Conservation (phyloP, 139 green algal species). For the Pseudopediastrum boryanum region DNA sequence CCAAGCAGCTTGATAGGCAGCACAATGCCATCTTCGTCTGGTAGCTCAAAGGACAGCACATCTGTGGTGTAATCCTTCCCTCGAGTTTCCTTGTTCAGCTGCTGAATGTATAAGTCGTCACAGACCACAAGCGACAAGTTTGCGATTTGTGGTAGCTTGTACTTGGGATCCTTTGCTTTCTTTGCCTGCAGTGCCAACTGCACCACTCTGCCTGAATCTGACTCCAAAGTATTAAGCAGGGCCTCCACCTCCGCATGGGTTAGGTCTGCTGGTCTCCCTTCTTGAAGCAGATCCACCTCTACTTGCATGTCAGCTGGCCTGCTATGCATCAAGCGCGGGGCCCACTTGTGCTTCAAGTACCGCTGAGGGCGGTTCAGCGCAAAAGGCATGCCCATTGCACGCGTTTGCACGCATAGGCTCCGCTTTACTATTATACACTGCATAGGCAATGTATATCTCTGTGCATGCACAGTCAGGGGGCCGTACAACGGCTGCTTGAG, state of each 20-base stretch:
- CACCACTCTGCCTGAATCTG: slow-evolving; percentile 46
- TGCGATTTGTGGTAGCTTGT: slow-evolving; percentile 52
- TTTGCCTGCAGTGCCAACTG: slow-evolving; percentile 46
- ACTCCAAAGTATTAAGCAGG: slow-evolving; percentile 43
- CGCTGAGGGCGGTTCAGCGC: not conserved
- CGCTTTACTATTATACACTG: too few species aligned
- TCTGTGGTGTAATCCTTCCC: slow-evolving; percentile 85
- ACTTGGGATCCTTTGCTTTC: slow-evolving; percentile 29
- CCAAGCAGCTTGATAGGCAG: slow-evolving; percentile 83
- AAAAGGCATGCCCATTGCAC: slow-evolving; percentile 23
- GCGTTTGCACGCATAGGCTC: too few species aligned
- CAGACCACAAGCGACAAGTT: slow-evolving; percentile 84
- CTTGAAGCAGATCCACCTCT: slow-evolving; percentile 61
- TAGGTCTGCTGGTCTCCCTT: slow-evolving; percentile 45
- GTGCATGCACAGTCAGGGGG: too few species aligned
- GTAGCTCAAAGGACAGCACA: slow-evolving; percentile 93
- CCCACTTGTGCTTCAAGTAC: slow-evolving; percentile 24
- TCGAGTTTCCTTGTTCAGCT: slow-evolving; percentile 83
- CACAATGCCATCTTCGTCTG: slow-evolving; percentile 43
- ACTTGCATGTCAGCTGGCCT: slow-evolving; percentile 17
- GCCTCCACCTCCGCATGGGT: slow-evolving; percentile 37
- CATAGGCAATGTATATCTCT: too few species aligned
- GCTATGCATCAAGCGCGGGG: not conserved
- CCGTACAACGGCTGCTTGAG: too few species aligned
- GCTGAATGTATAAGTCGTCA: slow-evolving; percentile 81